A percentile compares a stretch with the other conserved stretches of the same genome.
phyloP scores from a whole-genome alignment of 1,284 basidiomycete species.

The Pseudozyma thailandica region DNA sequence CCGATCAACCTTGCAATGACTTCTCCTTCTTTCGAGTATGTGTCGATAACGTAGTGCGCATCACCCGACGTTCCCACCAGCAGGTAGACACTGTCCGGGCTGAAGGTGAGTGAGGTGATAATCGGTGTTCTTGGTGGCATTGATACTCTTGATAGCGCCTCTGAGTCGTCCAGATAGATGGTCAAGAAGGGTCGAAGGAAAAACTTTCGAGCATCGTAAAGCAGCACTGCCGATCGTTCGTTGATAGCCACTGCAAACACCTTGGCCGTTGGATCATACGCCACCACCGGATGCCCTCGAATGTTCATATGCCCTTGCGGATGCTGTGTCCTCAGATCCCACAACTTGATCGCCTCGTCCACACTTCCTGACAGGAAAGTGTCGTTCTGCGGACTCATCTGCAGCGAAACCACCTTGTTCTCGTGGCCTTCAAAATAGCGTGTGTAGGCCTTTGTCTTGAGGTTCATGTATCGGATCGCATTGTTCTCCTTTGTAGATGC shows the following conservation, averaged over 20 bases:
- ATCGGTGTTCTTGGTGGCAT: constrained; percentile 80
- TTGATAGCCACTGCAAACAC: constrained; percentile 95
- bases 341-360: constrained; percentile 93
- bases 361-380: constrained; percentile 93
- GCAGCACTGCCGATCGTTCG: constrained; percentile 56
- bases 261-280: constrained; percentile 87
- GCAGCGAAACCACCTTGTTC: constrained; percentile 82
- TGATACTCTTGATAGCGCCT: constrained; percentile 54
- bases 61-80: constrained; percentile 91
- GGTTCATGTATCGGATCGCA: constrained; percentile 90
- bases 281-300: constrained; percentile 79
- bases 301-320: constrained; percentile 74
- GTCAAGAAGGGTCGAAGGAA: constrained; percentile 88
- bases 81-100: constrained; percentile 83
- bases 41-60: constrained; percentile 81
- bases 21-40: constrained; percentile 35
- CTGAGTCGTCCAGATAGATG: constrained; percentile 75
- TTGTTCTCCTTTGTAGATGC: constrained; percentile 94
- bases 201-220: constrained; percentile 85
- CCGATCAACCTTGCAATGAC: constrained; percentile 52
- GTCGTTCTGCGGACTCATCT: constrained; percentile 92
- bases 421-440: constrained; percentile 96
- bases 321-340: constrained; percentile 85
- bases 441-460: constrained; percentile 95
- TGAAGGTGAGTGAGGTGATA: constrained; percentile 90